phyloP scores from a whole-genome alignment of 345 rosid genomes.

The Camelina sativa region DNA sequence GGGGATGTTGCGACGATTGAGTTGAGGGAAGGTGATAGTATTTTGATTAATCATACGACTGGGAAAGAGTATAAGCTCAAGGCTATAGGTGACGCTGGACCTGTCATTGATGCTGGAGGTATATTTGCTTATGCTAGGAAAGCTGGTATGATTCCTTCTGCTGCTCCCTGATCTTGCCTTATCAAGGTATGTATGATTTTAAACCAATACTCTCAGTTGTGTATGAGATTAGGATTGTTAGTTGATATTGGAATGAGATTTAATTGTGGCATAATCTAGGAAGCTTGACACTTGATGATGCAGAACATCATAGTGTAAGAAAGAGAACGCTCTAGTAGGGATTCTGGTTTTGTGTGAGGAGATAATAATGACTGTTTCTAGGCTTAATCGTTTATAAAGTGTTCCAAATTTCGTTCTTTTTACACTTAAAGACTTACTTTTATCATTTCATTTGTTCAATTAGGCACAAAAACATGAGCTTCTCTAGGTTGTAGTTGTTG shows the following conservation, averaged over 20 bases:
- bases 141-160: conserved; percentile 80
- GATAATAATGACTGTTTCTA: not conserved
- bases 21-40: conserved; percentile 59
- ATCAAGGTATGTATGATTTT: conserved; percentile 29
- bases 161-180: conserved; percentile 21
- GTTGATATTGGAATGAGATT: no score
- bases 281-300: no score
- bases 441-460: not conserved
- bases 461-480: not conserved
- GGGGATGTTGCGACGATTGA: conserved; percentile 83
- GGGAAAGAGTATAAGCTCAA: conserved; percentile 82
- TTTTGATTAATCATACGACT: conserved; percentile 78
- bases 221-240: no score
- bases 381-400: not conserved
- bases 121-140: conserved; percentile 86
- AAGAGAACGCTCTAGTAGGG: not conserved
- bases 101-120: conserved; percentile 84
- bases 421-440: not conserved
- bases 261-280: no score
- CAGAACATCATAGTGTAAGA: not conserved
- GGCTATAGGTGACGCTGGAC: conserved; percentile 91
- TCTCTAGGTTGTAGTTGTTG: not conserved
- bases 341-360: not conserved
- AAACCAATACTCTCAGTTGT: no score
- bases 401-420: not conserved